Evolutionary conservation across 192 early-diverging fungal genomes (phyloP), one percentile per base, ranked within the genome.

Genomic region (Backusella sp.): DNA sequence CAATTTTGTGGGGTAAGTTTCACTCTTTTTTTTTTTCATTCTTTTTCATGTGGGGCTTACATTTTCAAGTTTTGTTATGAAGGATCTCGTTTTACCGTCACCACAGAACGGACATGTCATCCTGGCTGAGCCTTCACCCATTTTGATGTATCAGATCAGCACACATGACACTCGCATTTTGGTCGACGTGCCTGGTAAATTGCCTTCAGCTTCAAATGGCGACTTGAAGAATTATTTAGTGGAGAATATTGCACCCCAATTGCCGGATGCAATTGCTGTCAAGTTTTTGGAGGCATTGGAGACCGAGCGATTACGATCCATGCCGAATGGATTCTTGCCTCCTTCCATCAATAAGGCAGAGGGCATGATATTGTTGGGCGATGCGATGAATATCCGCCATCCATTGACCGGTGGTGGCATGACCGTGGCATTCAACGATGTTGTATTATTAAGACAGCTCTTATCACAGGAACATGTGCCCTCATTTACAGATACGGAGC

Each of bases 321-420:
- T 99, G 90, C 95, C 94, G 44, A 96, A 94, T 87, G 90, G 88
- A 34, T 96, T 90, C 79, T 87, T 99, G n/a, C 95, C 96, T 14
- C 92, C 97, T 3, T 89, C 92, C 0, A 79, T 80, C n/a, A 95
- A 96, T 79, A 76, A 77, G n/a, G 74, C 83, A 8, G 78, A 85
- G 36, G 98, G 98, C 6, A 82, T 96, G 7, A 86, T 98, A 52
- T 79, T 97, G 15, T 80, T 98, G 23, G 98, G 98, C 62, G 98
- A 99, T 86, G 95, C 98, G 2, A 91, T 95, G 83, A 99, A 99
- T 77, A 96, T 98, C 87, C 89, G 97, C 37, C 96, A 98, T 74
- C 96, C 96, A 19, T 84, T 99, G 69, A 98, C 96, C 0, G 97
- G 97, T 56, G 96, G 90, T 70, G 98, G 98, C 28, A 99, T 99